These are phyloP conservation scores for Bruguiera gymnorhiza DNA, from an alignment of 345 rosid species.

Conservation along the genomic window DNA sequence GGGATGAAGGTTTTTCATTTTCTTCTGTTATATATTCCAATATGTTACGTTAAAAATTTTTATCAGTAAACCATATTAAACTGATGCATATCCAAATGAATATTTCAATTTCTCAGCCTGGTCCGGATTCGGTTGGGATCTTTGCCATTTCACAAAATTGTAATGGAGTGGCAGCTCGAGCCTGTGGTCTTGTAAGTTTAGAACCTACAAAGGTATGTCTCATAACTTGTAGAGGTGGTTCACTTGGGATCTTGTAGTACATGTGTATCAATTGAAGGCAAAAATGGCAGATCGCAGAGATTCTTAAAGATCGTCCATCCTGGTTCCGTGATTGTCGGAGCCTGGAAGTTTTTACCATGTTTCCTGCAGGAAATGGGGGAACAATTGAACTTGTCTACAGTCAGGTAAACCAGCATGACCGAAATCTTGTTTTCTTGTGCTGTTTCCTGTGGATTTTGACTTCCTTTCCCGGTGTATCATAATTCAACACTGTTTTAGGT, in stretches of 20 bases:
- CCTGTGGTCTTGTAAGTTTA: conserved; percentile 98
- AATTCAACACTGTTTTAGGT: conserved; percentile 42
- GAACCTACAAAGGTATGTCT: conserved; percentile 77
- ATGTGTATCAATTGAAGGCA: neutral
- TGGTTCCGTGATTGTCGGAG: conserved; percentile 99
- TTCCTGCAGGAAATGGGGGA: conserved; percentile 93
- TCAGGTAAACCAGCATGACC: conserved; percentile 48
- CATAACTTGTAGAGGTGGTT: neutral
- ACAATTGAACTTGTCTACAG: conserved; percentile 90
- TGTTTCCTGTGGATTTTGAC: neutral
- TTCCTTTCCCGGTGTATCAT: neutral
- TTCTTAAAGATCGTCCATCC: conserved; percentile 93
- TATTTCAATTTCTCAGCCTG: conserved; percentile 60
- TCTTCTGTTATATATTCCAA: neutral
- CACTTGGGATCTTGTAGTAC: neutral
- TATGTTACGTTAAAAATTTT: neutral
- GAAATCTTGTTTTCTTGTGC: conserved; percentile 8
- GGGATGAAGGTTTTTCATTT: conserved; percentile 90
- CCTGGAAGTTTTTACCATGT: conserved; percentile 93
- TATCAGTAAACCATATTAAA: neutral
- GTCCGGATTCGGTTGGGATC: conserved; percentile 99
- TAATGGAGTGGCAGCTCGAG: conserved; percentile 99
- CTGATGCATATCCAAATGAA: neutral
- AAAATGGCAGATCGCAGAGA: conserved; percentile 83
- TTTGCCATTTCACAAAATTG: conserved; percentile 99